Conservation (phyloP, 805 yeast species). For the Starmerella ratchasimensis region DNA sequence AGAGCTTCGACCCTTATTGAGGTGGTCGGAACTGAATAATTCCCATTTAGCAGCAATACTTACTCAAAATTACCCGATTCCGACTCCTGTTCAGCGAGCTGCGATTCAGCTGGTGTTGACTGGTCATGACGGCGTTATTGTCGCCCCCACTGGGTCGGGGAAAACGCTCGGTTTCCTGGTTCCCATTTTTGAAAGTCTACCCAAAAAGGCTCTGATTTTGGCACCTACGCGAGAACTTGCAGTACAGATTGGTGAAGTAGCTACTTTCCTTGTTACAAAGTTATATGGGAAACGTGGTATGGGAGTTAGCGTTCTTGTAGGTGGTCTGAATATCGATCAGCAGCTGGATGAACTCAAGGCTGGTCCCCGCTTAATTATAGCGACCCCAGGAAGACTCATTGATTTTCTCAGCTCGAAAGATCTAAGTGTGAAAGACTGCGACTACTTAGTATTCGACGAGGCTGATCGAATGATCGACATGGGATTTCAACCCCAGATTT, state of each 20-base stretch:
- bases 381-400: constrained; percentile 84
- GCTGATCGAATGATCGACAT: constrained; percentile 92
- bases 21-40: constrained; percentile 35
- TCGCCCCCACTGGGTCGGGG: constrained; percentile 97
- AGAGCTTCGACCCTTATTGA: constrained; percentile 46
- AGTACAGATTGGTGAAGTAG: constrained; percentile 63
- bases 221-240: constrained; percentile 95
- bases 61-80: constrained; percentile 36
- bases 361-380: constrained; percentile 43
- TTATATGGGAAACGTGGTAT: constrained; percentile 17
- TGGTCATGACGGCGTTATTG: constrained; percentile 59
- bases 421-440: constrained; percentile 45
- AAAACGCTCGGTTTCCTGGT: constrained; percentile 73
- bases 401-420: constrained; percentile 66
- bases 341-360: constrained; percentile 47
- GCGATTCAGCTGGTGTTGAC: constrained; percentile 58
- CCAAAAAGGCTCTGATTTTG: constrained; percentile 42
- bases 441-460: constrained; percentile 72
- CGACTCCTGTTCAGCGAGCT: constrained; percentile 87
- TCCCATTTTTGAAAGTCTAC: constrained; percentile 50
- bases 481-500: constrained; percentile 79
- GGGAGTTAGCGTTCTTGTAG: constrained; percentile 50
- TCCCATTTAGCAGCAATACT: constrained; percentile 35
- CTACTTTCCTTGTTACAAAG: constrained; percentile 21
- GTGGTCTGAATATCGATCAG: constrained; percentile 77